Percentiles rank a stretch among this genome's conserved stretches.
phyloP scores from a whole-genome alignment of 2,329 filamentous ascomycete species.

The Aureobasidium zeae region DNA sequence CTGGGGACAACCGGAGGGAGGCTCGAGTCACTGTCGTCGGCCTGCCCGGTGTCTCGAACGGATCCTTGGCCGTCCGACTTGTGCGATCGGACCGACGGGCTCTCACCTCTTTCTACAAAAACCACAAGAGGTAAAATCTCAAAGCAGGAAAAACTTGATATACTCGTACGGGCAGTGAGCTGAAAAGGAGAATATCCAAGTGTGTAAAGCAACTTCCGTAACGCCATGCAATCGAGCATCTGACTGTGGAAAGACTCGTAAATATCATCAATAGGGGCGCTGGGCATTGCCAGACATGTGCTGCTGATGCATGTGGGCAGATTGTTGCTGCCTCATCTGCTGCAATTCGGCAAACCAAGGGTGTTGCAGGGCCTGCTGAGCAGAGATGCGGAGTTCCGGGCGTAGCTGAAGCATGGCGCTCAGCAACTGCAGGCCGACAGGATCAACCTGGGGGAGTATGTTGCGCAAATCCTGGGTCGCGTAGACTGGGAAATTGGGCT shows the following conservation, averaged over 20 bases:
- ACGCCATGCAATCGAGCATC: conserved; percentile 2
- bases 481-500: conserved; percentile 87
- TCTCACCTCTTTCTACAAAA: too few species aligned
- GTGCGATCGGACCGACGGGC: too few species aligned
- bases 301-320: conserved; percentile 15
- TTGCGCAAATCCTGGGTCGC: conserved; percentile 80
- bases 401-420: conserved; percentile 85
- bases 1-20: conserved; percentile 5
- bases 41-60: too few species aligned
- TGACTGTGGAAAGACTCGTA: background rate
- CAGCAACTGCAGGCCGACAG: conserved; percentile 74
- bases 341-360: conserved; percentile 81
- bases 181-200: background rate
- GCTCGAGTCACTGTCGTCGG: too few species aligned
- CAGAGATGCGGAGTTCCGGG: conserved; percentile 84
- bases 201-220: background rate
- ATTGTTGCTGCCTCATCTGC: conserved; percentile 30
- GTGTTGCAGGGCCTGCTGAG: conserved; percentile 75
- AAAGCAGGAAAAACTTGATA: too few species aligned
- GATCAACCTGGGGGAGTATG: conserved; percentile 85
- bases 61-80: background rate
- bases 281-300: conserved; percentile 18
- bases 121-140: too few species aligned
- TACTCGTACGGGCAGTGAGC: too few species aligned
- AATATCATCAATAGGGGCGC: conserved; percentile 17